Percentiles rank a stretch among this genome's conserved stretches.
Evolutionary conservation across 352 stramenopile genomes (phyloP).

Genomic region (Globisporangium mamillatum): DNA sequence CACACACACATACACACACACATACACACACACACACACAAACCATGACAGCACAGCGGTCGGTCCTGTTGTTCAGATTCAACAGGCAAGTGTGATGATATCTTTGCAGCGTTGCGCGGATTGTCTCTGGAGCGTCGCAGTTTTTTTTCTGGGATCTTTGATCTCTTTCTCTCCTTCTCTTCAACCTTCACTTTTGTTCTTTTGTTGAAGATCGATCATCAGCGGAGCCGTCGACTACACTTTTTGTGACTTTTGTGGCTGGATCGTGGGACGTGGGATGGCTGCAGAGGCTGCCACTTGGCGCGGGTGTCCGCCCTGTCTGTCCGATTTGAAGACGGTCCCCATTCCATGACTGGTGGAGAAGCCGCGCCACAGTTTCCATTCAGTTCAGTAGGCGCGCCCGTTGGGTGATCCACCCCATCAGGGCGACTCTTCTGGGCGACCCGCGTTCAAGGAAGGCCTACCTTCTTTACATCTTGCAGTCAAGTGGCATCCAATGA

Average conservation of each 20-base stretch:
- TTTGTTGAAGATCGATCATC: neutral
- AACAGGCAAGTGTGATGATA: neutral
- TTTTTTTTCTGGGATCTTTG: neutral
- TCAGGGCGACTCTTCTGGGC: too few species aligned
- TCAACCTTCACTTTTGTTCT: neutral
- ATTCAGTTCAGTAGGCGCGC: neutral
- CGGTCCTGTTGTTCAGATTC: neutral
- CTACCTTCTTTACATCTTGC: neutral
- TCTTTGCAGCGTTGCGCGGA: neutral
- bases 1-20: neutral
- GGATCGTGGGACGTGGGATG: neutral
- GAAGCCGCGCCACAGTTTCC: neutral
- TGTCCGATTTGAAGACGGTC: neutral
- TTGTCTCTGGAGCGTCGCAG: slow-evolving; percentile 1
- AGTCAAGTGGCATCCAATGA: neutral
- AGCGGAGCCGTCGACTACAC: neutral
- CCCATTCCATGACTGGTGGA: neutral
- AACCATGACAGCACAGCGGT: too few species aligned
- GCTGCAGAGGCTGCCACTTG: neutral
- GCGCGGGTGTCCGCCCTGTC: neutral
- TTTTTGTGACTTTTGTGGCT: neutral
- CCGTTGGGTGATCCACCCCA: neutral
- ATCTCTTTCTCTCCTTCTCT: neutral
- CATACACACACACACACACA: neutral
- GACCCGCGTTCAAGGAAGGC: neutral